Evolutionary conservation across 1,139 yeast species (phyloP).

Genomic region (Candida sp.): DNA sequence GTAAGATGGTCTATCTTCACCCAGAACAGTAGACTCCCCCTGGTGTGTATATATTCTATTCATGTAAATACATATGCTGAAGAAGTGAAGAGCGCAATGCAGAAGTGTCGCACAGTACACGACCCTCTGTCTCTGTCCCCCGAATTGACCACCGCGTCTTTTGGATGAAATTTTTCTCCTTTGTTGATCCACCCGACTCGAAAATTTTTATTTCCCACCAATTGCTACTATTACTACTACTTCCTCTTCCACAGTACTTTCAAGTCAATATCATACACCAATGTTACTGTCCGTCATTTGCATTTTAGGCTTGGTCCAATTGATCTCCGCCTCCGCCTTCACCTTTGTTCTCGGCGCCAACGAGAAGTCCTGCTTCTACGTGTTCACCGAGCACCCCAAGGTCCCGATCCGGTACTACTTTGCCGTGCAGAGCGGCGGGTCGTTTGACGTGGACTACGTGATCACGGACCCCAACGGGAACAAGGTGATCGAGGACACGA

Average conservation of each 20-base stretch:
- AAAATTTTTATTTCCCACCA: too few relatives aligned
- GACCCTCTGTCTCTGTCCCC: too few relatives aligned
- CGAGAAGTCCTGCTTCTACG: slow-evolving; percentile 78
- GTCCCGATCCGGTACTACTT: slow-evolving; percentile 81
- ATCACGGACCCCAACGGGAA: slow-evolving; percentile 72
- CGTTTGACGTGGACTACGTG: slow-evolving; percentile 82
- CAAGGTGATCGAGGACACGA: slow-evolving; percentile 59
- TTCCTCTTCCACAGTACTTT: too few relatives aligned
- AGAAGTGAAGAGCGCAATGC: too few relatives aligned
- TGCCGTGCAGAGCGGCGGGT: slow-evolving; percentile 92
- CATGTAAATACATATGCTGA: not conserved
- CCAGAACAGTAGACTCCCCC: slow-evolving; percentile 7
- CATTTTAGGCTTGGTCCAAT: slow-evolving; percentile 28
- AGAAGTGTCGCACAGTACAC: too few relatives aligned
- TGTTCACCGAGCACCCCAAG: slow-evolving; percentile 66
- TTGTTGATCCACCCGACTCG: too few relatives aligned
- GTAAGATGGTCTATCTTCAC: slow-evolving; percentile 53
- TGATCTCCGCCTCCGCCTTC: slow-evolving; percentile 60
- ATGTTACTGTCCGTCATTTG: slow-evolving; percentile 19
- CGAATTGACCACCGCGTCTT: too few relatives aligned
- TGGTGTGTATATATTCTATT: slow-evolving; percentile 5
- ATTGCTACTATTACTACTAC: too few relatives aligned
- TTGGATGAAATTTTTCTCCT: too few relatives aligned
- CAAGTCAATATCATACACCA: slow-evolving; percentile 3
- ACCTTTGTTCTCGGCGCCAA: slow-evolving; percentile 83